Conservation (phyloP, 2,329 filamentous ascomycete genomes). For the Aspergillus sp. region DNA sequence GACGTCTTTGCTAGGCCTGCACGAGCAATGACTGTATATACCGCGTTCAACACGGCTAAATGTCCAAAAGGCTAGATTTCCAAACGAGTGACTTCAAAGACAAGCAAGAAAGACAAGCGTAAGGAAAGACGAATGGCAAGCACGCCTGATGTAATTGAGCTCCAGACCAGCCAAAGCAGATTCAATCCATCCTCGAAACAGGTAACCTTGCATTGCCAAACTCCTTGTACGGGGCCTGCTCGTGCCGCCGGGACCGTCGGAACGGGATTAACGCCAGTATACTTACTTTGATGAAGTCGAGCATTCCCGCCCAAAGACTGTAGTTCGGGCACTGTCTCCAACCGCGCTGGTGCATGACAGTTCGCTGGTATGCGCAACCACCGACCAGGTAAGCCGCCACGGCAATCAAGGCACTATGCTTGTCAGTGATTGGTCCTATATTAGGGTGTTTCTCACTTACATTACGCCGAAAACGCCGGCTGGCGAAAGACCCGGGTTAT, state of each 20-base stretch:
- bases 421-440: neutral
- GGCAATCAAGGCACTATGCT: constrained; percentile 59
- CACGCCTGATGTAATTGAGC: constrained; percentile 15
- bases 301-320: constrained; percentile 84
- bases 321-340: constrained; percentile 97
- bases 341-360: constrained; percentile 88
- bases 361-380: constrained; percentile 92
- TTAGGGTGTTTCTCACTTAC: constrained; percentile 43
- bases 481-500: constrained; percentile 62
- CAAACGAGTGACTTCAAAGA: neutral
- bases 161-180: constrained; percentile 27
- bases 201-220: constrained; percentile 29
- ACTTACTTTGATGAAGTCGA: constrained; percentile 78
- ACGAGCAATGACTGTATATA: neutral
- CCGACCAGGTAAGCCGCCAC: constrained; percentile 87
- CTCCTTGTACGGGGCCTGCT: constrained; percentile 24
- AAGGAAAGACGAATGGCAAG: constrained; percentile 4
- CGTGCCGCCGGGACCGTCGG: constrained; percentile 27
- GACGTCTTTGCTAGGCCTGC: too few relatives aligned
- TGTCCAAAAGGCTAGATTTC: neutral
- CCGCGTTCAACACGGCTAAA: constrained; percentile 10
- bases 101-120: constrained; percentile 10
- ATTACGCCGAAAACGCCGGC: constrained; percentile 88
- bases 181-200: constrained; percentile 40
- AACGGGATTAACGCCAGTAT: constrained; percentile 41